A percentile compares a stretch with the other conserved stretches of the same genome.
Conservation (phyloP, 495 filamentous ascomycete genomes). For the Penicillium parvum region DNA sequence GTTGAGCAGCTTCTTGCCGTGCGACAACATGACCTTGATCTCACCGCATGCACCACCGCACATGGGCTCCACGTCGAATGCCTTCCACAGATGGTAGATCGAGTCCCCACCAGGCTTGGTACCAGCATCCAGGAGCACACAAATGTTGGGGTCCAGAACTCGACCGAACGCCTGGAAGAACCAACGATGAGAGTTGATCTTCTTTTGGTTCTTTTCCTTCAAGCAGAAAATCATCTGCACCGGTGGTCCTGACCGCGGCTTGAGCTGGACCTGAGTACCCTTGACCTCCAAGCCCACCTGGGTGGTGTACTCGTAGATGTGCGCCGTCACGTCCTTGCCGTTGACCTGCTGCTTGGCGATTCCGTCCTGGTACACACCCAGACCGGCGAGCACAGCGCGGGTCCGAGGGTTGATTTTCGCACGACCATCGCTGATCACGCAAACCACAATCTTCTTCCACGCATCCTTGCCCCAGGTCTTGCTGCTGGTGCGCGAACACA, state of each 20-base stretch:
- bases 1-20: constrained; percentile 85
- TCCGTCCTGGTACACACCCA: constrained; percentile 97
- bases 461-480: constrained; percentile 98
- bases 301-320: constrained; percentile 99
- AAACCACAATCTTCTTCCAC: constrained; percentile 99
- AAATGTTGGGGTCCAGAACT: constrained; percentile 92
- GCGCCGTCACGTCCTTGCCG: constrained; percentile 92
- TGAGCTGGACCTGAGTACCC: constrained; percentile 79
- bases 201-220: constrained; percentile 99
- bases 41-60: constrained; percentile 97
- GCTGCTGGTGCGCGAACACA: constrained; percentile 85
- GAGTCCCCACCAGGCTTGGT: constrained; percentile 89
- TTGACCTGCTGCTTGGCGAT: constrained; percentile 99
- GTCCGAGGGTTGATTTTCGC: constrained; percentile 96
- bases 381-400: constrained; percentile 79
- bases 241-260: constrained; percentile 67
- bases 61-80: constrained; percentile 95
- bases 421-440: constrained; percentile 96
- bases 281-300: constrained; percentile 85
- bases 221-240: constrained; percentile 98
- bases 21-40: constrained; percentile 98
- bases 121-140: constrained; percentile 93
- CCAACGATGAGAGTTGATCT: constrained; percentile 99
- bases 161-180: constrained; percentile 97
- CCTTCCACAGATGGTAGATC: constrained; percentile 97